Conservation (phyloP, 805 yeast species). For the Wickerhamomyces alni region DNA sequence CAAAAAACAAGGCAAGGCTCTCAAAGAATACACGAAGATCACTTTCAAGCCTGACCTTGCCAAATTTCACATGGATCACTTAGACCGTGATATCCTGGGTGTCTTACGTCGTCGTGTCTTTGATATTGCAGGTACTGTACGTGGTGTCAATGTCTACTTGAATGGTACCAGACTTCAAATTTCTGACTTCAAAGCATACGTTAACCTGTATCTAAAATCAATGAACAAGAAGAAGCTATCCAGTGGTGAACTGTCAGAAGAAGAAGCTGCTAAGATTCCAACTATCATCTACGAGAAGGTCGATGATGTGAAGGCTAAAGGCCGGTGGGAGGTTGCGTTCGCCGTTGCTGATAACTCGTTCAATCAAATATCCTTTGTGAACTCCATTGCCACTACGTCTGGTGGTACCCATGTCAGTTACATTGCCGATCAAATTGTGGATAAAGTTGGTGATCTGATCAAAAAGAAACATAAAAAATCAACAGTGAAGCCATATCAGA, state of each 20-base stretch:
- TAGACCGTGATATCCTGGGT: constrained; percentile 79
- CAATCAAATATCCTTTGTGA: constrained; percentile 94
- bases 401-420: constrained; percentile 96
- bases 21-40: constrained; percentile 77
- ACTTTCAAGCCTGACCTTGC: constrained; percentile 83
- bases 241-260: constrained; percentile 25
- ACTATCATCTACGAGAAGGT: constrained; percentile 73
- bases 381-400: constrained; percentile 93
- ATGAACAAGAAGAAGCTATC: constrained; percentile 38
- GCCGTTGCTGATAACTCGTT: constrained; percentile 87
- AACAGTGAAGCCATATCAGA: constrained; percentile 81
- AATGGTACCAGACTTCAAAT: constrained; percentile 70
- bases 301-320: constrained; percentile 41
- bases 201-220: constrained; percentile 83
- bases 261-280: constrained; percentile 38
- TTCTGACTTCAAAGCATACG: constrained; percentile 76
- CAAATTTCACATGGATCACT: constrained; percentile 76
- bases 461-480: constrained; percentile 63
- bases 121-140: constrained; percentile 91
- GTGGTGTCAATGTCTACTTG: constrained; percentile 70
- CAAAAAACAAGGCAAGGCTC: constrained; percentile 34
- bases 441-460: constrained; percentile 65
- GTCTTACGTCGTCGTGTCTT: constrained; percentile 90
- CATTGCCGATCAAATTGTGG: constrained; percentile 77
- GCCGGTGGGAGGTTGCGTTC: constrained; percentile 93